phyloP scores from a whole-genome alignment of 116 monocot genomes.

The Thalassia testudinum region DNA sequence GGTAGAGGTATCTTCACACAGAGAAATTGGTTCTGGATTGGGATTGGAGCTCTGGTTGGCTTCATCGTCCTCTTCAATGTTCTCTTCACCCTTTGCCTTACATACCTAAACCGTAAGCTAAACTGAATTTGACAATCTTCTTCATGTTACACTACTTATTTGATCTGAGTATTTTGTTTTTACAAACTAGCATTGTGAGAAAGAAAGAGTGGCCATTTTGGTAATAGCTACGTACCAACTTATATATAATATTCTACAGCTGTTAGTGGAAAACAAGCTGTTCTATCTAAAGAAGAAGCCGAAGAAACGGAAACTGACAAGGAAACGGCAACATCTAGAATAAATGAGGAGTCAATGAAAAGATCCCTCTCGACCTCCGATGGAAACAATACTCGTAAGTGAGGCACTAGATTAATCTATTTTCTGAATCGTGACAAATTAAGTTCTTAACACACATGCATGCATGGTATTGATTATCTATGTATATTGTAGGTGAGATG shows the following conservation, averaged over 20 bases:
- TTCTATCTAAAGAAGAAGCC: constrained; percentile 36
- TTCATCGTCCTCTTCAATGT: constrained; percentile 60
- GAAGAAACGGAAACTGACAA: constrained; percentile 21
- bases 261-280: constrained; percentile 34
- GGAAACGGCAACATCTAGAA: constrained; percentile 14
- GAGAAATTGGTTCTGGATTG: constrained; percentile 72
- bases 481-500: too few relatives aligned
- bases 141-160: neutral
- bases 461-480: too few relatives aligned
- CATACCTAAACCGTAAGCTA: constrained; percentile 58
- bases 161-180: neutral
- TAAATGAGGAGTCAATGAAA: constrained; percentile 11
- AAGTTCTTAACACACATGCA: too few relatives aligned
- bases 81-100: constrained; percentile 46
- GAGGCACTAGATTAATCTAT: too few relatives aligned
- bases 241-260: constrained; percentile 12
- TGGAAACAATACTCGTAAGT: constrained; percentile 32
- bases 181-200: neutral
- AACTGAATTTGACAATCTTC: neutral
- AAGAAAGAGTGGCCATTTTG: neutral
- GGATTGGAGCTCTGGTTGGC: constrained; percentile 39
- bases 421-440: too few relatives aligned
- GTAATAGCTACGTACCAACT: neutral
- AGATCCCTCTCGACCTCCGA: constrained; percentile 18
- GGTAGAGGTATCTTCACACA: constrained; percentile 30